phyloP scores from a whole-genome alignment of 768 basidiomycete species.

The Amylocystis lapponica region DNA sequence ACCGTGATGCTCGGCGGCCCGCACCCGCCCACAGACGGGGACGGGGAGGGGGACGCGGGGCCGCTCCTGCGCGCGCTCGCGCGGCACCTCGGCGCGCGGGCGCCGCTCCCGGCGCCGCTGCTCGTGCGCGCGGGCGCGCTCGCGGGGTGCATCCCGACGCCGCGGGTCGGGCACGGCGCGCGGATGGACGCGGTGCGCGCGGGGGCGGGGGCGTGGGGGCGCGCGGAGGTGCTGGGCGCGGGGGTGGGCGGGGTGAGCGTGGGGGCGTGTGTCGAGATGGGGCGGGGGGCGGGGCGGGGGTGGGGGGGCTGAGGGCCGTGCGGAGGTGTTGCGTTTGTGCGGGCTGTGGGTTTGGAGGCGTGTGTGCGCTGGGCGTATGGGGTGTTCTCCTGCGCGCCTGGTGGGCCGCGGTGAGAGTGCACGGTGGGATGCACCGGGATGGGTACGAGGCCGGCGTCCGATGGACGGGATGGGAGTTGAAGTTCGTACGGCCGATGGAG shows the following conservation, averaged over 20 bases:
- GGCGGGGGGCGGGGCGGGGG: constrained; percentile 39
- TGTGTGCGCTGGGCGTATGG: too few species aligned
- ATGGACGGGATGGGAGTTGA: too few species aligned
- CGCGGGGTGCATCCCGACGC: constrained; percentile 72
- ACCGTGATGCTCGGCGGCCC: constrained; percentile 92
- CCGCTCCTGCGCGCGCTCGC: constrained; percentile 21
- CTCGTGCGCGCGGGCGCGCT: constrained; percentile 50
- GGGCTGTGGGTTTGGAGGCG: too few species aligned
- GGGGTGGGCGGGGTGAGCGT: constrained; percentile 85
- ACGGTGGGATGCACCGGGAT: too few species aligned
- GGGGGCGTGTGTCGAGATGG: constrained; percentile 78
- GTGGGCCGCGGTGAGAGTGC: too few species aligned
- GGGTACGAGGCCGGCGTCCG: too few species aligned
- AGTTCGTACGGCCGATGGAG: too few species aligned
- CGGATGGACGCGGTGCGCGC: constrained; percentile 48
- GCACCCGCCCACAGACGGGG: constrained; percentile 40
- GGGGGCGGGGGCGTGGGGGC: constrained; percentile 37
- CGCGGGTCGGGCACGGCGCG: constrained; percentile 62
- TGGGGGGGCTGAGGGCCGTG: too few species aligned
- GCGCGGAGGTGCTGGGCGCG: constrained; percentile 70
- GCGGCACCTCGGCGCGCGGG: constrained; percentile 13
- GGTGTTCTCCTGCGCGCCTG: too few species aligned
- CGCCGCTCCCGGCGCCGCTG: constrained; percentile 45
- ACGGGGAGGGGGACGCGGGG: constrained; percentile 29
- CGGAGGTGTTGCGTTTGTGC: too few species aligned